Evolutionary conservation across 768 basidiomycete genomes (phyloP), one percentile per base, ranked within the genome.

Genomic region (Psilocybe cyanescens): DNA sequence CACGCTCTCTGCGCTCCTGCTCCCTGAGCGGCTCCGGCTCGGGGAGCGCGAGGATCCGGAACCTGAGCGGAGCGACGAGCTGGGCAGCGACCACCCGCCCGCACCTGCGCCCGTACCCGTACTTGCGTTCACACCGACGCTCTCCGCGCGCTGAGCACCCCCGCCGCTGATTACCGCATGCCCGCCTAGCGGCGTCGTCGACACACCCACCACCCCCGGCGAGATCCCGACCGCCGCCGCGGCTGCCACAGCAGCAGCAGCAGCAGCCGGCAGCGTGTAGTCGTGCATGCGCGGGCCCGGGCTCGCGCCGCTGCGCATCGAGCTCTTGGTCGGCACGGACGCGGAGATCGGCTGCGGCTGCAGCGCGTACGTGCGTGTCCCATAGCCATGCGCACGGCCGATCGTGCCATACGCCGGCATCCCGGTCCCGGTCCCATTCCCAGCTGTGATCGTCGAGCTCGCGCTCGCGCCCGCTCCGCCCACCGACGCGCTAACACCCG

Each of bases 241-340:
- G 60, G 30, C 68, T 68, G 24, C 29, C 8, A 19, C 31, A 44
- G 14, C 35, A 8, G 17, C 47, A 57, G 73, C 48, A 61, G 67
- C 70, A 12, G 76, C 65, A 35, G n/a, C n/a, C n/a, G 83, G 79
- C 55, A 89, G 72, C 44, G 86, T 69, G 68, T 88, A 91, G 71
- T 90, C 85, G 64, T 90, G 88, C 68, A 91, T 73, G 47, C 85
- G 82, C 2, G 90, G 88, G 1, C 87, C 86, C 51, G 64, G 57
- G 9, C 64, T 44, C 11, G 47, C 41, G 3, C 37, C 28, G 14
- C 14, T n/a, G 5, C 41, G 41, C 41, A 44, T 35, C 14, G 59
- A 8, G 4, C 33, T 55, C 4, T 33, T 65, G 60, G 61, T 66
- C 2, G 67, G 65, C 28, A 71, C 68, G 12, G 72, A 65, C n/a